Evolutionary conservation across 192 early-diverging fungal genomes (phyloP), one percentile per base, ranked within the genome.

Genomic region (Lobulomyces angularis): DNA sequence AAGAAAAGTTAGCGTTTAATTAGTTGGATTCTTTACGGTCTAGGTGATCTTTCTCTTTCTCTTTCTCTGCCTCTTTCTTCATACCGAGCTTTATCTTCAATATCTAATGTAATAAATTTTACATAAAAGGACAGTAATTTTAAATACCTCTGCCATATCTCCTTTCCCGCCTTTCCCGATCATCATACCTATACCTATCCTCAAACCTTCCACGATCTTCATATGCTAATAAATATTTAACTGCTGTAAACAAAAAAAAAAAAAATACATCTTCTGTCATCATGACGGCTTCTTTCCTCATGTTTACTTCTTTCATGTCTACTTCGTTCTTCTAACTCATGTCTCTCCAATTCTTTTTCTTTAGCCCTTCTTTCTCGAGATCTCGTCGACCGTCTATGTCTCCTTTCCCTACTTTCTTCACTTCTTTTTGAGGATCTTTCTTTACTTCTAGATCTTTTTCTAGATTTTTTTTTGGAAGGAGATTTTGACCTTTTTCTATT

Each of bases 361-460:
- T 19, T 30, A n/a, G n/a, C n/a, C n/a, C n/a, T 46, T 37, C 20
- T 59, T 21, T 43, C 49, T 37, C 16, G 45, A 48, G 22, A 38
- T 40, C 45, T 41, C 48, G 8, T 55, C 41, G 24, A 25, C 16
- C 19, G 40, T n/a, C 33, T 51, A 39, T 32, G 37, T 56, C 29
- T 51, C 27, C 4, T 59, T 37, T 18, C 59, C 37, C 38, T 55
- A 42, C 45, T 46, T 52, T 40, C 55, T n/a, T 51, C 55, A 37
- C 56, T 43, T 31, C 61, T 63, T 39, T 46, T 46, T 0, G 58
- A 53, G 5, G 44, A 44, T 35, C 53, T 58, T 35, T 60, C 65
- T 19, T 64, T 66, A 29, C 46, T 51, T 39, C 59, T 51, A 18
- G 69, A 67, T 20, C 46, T 62, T 44, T 59, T 58, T 30, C 56